Percentiles rank a stretch among this genome's conserved stretches.
These are phyloP conservation scores for Harringtonia aguacate DNA, from an alignment of 2,329 filamentous ascomycete species.

Conservation along the genomic window DNA sequence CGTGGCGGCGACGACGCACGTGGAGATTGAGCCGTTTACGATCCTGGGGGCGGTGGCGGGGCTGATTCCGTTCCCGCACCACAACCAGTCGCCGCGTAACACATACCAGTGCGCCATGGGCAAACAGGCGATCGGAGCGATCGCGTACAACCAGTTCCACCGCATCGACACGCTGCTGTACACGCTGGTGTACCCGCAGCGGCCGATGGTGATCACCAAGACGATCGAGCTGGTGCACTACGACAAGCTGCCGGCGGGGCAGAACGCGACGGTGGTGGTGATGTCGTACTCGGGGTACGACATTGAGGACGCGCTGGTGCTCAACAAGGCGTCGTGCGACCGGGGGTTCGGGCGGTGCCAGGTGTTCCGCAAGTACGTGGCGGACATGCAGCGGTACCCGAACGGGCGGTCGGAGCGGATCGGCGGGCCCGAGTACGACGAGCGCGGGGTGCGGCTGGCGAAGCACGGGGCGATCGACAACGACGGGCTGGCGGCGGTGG, in stretches of 20 bases:
- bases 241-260: slow-evolving; percentile 91
- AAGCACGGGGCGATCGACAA: slow-evolving; percentile 65
- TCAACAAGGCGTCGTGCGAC: slow-evolving; percentile 94
- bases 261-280: slow-evolving; percentile 94
- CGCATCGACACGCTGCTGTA: slow-evolving; percentile 94
- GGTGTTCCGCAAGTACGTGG: slow-evolving; percentile 91
- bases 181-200: slow-evolving; percentile 93
- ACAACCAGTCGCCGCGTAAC: slow-evolving; percentile 97
- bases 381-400: slow-evolving; percentile 77
- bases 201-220: slow-evolving; percentile 94
- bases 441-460: slow-evolving; percentile 49
- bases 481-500: slow-evolving; percentile 86
- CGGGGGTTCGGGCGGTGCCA: slow-evolving; percentile 94
- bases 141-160: slow-evolving; percentile 96
- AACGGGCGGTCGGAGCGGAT: slow-evolving; percentile 65
- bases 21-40: slow-evolving; percentile 97
- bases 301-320: slow-evolving; percentile 93
- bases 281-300: slow-evolving; percentile 99
- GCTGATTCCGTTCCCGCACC: slow-evolving; percentile 93
- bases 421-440: slow-evolving; percentile 50
- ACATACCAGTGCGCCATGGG: slow-evolving; percentile 99
- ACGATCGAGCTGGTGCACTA: slow-evolving; percentile 96
- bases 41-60: slow-evolving; percentile 92
- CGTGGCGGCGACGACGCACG: slow-evolving; percentile 72
- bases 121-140: slow-evolving; percentile 98